Evolutionary conservation across 805 yeast species (phyloP).

Genomic region (Starmerella roubikii): DNA sequence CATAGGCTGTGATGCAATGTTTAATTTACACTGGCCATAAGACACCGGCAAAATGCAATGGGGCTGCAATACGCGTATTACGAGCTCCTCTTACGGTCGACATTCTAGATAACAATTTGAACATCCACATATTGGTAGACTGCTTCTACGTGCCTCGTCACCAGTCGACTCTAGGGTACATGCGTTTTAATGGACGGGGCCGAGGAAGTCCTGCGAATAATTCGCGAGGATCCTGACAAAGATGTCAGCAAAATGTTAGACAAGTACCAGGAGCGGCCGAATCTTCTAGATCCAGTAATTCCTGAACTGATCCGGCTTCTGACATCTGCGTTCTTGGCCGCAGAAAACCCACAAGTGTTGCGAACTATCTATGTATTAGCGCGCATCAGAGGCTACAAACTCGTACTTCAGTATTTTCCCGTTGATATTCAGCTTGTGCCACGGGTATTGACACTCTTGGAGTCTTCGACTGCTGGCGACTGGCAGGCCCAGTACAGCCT

Average conservation of each 20-base stretch:
- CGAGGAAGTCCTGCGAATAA: background rate
- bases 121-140: too few relatives aligned
- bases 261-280: slow-evolving; percentile 8
- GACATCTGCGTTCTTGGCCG: background rate
- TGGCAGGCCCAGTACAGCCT: slow-evolving; percentile 41
- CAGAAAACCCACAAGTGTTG: background rate
- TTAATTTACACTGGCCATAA: too few relatives aligned
- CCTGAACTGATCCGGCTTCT: slow-evolving; percentile 2
- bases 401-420: slow-evolving; percentile 43
- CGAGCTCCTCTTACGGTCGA: too few relatives aligned
- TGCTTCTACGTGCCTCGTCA: too few relatives aligned
- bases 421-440: slow-evolving; percentile 44
- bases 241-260: background rate
- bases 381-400: slow-evolving; percentile 55
- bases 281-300: slow-evolving; percentile 11
- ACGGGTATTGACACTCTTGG: slow-evolving; percentile 24
- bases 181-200: slow-evolving; percentile 3
- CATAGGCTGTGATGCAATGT: too few relatives aligned
- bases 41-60: too few relatives aligned
- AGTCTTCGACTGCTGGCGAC: slow-evolving; percentile 4
- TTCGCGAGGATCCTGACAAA: background rate
- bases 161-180: too few relatives aligned
- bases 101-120: too few relatives aligned
- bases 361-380: slow-evolving; percentile 36
- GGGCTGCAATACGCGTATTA: too few relatives aligned